Evolutionary conservation across 2,329 filamentous ascomycete species (phyloP), one percentile per base, ranked within the genome.

Genomic region (Zasmidium angulare): DNA sequence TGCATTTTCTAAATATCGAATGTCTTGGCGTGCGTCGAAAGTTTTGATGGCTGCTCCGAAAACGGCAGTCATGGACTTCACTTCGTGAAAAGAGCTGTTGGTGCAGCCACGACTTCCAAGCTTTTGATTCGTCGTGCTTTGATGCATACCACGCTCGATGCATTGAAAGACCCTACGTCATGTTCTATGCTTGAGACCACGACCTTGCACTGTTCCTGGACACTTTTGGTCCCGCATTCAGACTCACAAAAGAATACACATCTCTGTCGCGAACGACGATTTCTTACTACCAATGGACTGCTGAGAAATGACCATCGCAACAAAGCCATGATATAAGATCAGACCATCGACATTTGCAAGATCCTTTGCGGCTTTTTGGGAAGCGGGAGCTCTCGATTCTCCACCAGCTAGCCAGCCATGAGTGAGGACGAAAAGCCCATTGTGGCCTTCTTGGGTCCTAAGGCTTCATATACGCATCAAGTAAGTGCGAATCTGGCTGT

Each of bases 381-480:
- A 36, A 36, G 7, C 29, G 29, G 7, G 26, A 12, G 9, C 7
- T 51, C 12, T 20, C 3, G 11, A 36, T 20, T 36, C 10, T n/a
- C 50, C 9, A 19, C 50, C 24, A 17, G 2, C n/a, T n/a, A n/a
- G n/a, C n/a, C n/a, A 3, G 23, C n/a, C 50, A 36, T 21, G 6
- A 52, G 20, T 2, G 29, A 14, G 3, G 50, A 29, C 22, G 43
- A 60, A 21, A 59, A 64, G 40, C 58, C 63, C 17, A 52, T 59
- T 2, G 74, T 85, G 23, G 82, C 85, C 46, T 90, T 85, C 69
- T 74, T 90, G 26, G 87, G 87, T 7, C 87, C 87, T 2, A 74
- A 79, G 66, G 85, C 85, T 22, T 88, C 86, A 31, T 89, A 89
- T 71, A 89, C 87, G 24, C 87, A 90, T 72, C 86, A 89, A 81